Evolutionary conservation across 352 stramenopile genomes (phyloP), one percentile per base, ranked within the genome.

Genomic region (Pseudoperonospora humuli): DNA sequence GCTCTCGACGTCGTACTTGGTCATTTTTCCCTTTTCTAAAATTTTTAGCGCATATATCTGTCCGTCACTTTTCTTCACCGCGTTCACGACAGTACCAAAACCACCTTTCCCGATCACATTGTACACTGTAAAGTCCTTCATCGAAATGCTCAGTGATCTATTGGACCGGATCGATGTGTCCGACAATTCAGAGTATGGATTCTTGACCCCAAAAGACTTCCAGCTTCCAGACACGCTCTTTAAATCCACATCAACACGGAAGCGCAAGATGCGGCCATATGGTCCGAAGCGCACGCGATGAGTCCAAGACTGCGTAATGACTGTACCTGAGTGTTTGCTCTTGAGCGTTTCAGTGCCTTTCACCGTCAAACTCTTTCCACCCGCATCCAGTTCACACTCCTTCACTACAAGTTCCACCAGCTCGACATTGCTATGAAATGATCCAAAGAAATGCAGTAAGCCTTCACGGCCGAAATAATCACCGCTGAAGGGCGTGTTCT

Each of bases 1-100:
- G 40, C 73, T 89, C 40, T 92, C 81, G 18, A 93, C 86, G 43
- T 92, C 81, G 58, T 92, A 89, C 51, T 93, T 91, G 45, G 80
- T 89, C 80, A 95, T 89, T 41, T 88, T 89, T 43, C 70, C 68
- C 49, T 95, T 95, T 37, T 93, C 77, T 50, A 95, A 66, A 37
- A 95, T 92, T 55, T 95, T 95, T 17, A 95, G 63, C n/a, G 84
- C 84, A 48, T 93, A 95, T 36, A 95, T 91, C 39, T 91, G 79
- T 14, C 81, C 81, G 36, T 93, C 83, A 46, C 83, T 92, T 47
- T 93, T 93, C 50, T 93, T 93, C 14, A 94, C 83, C 9, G 82
- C 82, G 44, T 89, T 93, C 57, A 93, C 79, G n/a, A 93, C 82
- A 6, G 82, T 94, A 40, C 79, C 79, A 32, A 94, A 92, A 4